A percentile compares a stretch with the other conserved stretches of the same genome.
Evolutionary conservation across 179 eudicot species (phyloP).

Genomic region (Gypsophila paniculata): DNA sequence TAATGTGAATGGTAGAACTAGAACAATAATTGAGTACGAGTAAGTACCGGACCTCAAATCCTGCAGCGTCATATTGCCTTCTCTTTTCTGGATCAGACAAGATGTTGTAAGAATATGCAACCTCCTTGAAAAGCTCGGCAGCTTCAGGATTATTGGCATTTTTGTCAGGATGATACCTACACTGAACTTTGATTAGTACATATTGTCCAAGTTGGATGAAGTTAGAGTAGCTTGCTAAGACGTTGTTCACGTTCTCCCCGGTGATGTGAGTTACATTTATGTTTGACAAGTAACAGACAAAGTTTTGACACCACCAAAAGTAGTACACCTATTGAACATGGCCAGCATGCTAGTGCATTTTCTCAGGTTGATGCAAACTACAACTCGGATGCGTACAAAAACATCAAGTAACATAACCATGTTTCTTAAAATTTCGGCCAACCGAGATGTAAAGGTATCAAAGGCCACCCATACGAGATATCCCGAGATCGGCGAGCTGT

Average conservation of each 20-base stretch:
- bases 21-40: background rate
- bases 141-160: conserved; percentile 97
- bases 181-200: conserved; percentile 23
- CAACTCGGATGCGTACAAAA: background rate
- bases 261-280: background rate
- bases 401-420: background rate
- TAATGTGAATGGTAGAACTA: background rate
- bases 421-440: too few species aligned
- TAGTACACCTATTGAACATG: background rate
- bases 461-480: too few species aligned
- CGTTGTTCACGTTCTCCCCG: background rate
- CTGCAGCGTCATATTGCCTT: conserved; percentile 86
- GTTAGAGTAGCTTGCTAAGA: conserved; percentile 1
- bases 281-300: background rate
- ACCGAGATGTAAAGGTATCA: too few species aligned
- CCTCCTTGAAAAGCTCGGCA: conserved; percentile 89
- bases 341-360: background rate
- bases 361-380: background rate
- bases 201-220: conserved; percentile 3
- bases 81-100: conserved; percentile 96
- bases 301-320: background rate
- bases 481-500: too few species aligned
- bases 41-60: conserved; percentile 69
- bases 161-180: conserved; percentile 99
- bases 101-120: conserved; percentile 88